A percentile compares a stretch with the other conserved stretches of the same genome.
Evolutionary conservation across 495 filamentous ascomycete species (phyloP).

Genomic region (Trichoderma virens): DNA sequence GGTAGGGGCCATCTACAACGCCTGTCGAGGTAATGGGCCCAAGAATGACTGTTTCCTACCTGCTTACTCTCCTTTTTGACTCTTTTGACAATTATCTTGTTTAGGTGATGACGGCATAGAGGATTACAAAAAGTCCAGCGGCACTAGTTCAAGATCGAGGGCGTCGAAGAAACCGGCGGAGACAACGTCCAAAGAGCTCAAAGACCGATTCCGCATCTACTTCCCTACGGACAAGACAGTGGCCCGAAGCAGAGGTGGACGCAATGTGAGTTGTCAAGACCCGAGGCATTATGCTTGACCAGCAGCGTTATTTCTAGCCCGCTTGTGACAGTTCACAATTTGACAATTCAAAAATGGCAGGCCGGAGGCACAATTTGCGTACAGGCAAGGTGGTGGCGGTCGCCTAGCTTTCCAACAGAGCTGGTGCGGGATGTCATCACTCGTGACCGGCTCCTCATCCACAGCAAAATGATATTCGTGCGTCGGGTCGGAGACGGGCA

Average conservation of each 20-base stretch:
- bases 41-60: not conserved
- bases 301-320: slow-evolving; percentile 7
- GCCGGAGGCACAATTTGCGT: slow-evolving; percentile 77
- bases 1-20: slow-evolving; percentile 63
- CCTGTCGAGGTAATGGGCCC: slow-evolving; percentile 56
- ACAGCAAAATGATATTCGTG: slow-evolving; percentile 78
- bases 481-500: slow-evolving; percentile 26
- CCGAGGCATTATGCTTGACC: not conserved
- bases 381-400: slow-evolving; percentile 57
- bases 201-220: slow-evolving; percentile 59
- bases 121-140: slow-evolving; percentile 40
- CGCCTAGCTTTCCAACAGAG: slow-evolving; percentile 56
- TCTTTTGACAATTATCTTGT: not conserved
- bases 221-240: slow-evolving; percentile 79
- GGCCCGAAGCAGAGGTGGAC: slow-evolving; percentile 48
- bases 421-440: slow-evolving; percentile 63
- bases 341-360: slow-evolving; percentile 17
- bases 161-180: not conserved
- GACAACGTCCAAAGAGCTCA: slow-evolving; percentile 23
- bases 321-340: not conserved
- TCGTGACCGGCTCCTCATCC: slow-evolving; percentile 66
- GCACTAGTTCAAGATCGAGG: slow-evolving; percentile 21
- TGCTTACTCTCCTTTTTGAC: not conserved
- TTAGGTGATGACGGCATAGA: slow-evolving; percentile 52
- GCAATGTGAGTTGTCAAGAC: slow-evolving; percentile 25